Evolutionary conservation across 805 yeast species (phyloP).

Genomic region (Candida xiaguanensis): DNA sequence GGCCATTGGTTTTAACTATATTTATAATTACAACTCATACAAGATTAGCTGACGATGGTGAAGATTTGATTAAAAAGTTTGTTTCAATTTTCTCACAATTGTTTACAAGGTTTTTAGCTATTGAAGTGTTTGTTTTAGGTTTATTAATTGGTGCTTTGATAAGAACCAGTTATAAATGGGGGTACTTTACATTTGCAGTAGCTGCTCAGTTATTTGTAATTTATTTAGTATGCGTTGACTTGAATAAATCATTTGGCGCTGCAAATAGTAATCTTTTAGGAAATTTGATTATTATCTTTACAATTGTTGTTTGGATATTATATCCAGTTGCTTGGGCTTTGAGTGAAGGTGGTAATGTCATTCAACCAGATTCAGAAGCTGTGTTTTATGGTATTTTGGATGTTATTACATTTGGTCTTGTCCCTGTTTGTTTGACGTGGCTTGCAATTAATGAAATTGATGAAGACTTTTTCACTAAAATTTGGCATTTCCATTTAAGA

Average conservation of each 20-base stretch:
- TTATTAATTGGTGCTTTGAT: slow-evolving; percentile 56
- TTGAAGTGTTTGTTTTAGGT: slow-evolving; percentile 49
- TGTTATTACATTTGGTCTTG: slow-evolving; percentile 38
- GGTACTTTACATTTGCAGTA: slow-evolving; percentile 57
- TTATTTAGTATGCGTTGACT: slow-evolving; percentile 20
- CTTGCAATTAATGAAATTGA: slow-evolving; percentile 20
- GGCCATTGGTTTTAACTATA: slow-evolving; percentile 41
- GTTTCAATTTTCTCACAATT: slow-evolving; percentile 32
- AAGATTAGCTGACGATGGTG: slow-evolving; percentile 22
- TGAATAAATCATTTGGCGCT: slow-evolving; percentile 5
- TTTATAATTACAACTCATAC: slow-evolving; percentile 25
- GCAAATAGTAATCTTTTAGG: not conserved
- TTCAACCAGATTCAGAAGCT: slow-evolving; percentile 56
- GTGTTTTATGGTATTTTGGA: slow-evolving; percentile 60
- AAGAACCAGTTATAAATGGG: slow-evolving; percentile 61
- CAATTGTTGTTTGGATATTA: slow-evolving; percentile 43
- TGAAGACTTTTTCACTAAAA: slow-evolving; percentile 25
- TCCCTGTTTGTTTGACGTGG: slow-evolving; percentile 38
- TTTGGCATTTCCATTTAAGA: slow-evolving; percentile 12
- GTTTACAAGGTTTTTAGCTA: slow-evolving; percentile 40
- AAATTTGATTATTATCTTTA: slow-evolving; percentile 22
- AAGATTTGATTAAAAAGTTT: slow-evolving; percentile 25
- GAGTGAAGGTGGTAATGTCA: slow-evolving; percentile 60
- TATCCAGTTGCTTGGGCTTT: slow-evolving; percentile 51
- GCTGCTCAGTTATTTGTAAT: slow-evolving; percentile 40